Conservation (phyloP, 352 stramenopile species). For the Pythium phragmitis region DNA sequence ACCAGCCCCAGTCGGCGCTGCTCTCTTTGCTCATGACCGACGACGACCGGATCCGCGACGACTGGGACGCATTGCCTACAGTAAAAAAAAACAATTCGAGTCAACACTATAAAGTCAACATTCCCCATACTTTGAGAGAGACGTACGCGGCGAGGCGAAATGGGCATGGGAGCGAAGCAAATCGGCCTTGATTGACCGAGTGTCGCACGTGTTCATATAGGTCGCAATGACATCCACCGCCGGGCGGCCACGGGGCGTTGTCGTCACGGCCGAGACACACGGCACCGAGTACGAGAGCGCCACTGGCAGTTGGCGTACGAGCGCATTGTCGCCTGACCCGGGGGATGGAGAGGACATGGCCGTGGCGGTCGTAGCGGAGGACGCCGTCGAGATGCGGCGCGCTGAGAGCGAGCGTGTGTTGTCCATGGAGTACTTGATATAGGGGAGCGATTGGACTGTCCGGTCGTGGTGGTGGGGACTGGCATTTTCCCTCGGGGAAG, state of each 20-base stretch:
- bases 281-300: constrained; percentile 78
- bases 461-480: constrained; percentile 3
- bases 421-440: constrained; percentile 58
- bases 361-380: constrained; percentile 36
- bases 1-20: constrained; percentile 87
- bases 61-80: constrained; percentile 24
- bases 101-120: no score
- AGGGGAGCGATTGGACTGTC: constrained; percentile 65
- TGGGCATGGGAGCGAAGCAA: constrained; percentile 73
- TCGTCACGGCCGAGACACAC: constrained; percentile 49
- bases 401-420: constrained; percentile 30
- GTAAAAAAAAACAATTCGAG: constrained; percentile 15
- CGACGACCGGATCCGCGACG: constrained; percentile 53
- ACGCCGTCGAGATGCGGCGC: constrained; percentile 47
- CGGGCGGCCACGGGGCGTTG: constrained; percentile 63
- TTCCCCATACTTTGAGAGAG: neutral
- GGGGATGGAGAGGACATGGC: constrained; percentile 30
- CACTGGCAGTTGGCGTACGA: constrained; percentile 37
- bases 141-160: constrained; percentile 64
- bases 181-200: constrained; percentile 72
- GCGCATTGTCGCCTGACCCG: constrained; percentile 29
- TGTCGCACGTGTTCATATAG: constrained; percentile 89
- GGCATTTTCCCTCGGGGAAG: neutral
- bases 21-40: constrained; percentile 75
- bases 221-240: constrained; percentile 86